Base-by-base conservation (phyloP, 495 filamentous ascomycete genomes). In the Penicillium roqueforti region DNA sequence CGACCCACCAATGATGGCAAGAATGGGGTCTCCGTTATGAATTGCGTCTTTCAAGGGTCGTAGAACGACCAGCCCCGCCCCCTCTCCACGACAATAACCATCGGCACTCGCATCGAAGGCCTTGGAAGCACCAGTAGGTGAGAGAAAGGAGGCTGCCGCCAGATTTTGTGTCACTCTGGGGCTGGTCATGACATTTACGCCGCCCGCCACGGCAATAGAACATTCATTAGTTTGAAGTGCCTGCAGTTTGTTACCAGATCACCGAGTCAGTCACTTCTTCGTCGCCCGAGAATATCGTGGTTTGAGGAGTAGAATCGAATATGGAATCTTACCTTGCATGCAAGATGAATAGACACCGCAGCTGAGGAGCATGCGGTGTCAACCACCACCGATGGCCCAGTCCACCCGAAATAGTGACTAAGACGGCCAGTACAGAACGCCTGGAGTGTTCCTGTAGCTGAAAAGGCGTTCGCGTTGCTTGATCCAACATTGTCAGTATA, bases 31-130 rank as follows among this genome's bases (percentile, higher is more conserved):
- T 14, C 80, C 77, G 48, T 87, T 80, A 0, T 72, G 68, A 28
- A 84, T 37, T 0, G 85, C 85, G 65, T 85, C 79, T 7, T 77
- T 69, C 0, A 87, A 73, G 1, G 80, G 73, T 65, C 88, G 87
- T 13, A 75, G 48, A 7, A 76, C 61, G 2, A 74, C 65, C 0
- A 61, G 52, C 6, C 63, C 66, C 1, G 61, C 57, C 0, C 70
- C 73, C 26, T 77, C 74, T 22, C 49, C 62, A 1, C 69, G 59
- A 16, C 67, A 68, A 53, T 73, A 73, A 7, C 69, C 69, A 55
- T 73, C 61, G 3, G 58, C 69, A 22, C 45, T 40, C 2, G 37
- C 55, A 23, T 71, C 66, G 25, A 87, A 88, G 1, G 85, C 80
- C 31, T 87, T 86, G 66, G 85, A 89, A 47, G 80, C 77, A 3